Base-by-base conservation (phyloP, 2,329 filamentous ascomycete species). In the Mycogone perniciosa region DNA sequence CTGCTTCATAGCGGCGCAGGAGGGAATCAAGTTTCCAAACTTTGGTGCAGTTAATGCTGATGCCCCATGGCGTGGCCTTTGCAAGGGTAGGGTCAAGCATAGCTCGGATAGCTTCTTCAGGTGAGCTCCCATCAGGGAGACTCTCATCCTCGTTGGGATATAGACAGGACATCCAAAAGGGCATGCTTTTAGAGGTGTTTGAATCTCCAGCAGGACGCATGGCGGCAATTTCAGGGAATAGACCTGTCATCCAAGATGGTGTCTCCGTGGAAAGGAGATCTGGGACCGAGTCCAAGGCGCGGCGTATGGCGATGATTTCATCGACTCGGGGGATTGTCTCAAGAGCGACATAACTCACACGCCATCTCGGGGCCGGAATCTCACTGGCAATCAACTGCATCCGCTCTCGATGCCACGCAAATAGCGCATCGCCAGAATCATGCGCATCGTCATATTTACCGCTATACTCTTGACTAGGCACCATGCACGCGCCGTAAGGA, bases 1-100 rank as follows among this genome's bases (percentile, higher is more conserved):
- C 73, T 4, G 66, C 69, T 58, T 85, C 80, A 46, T 79, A 84
- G 44, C 76, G 69, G 13, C 64, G 66, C 13, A 88, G 66, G 11
- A 86, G 65, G 0, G 66, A 60, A 2, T 76, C 74, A 31, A 88
- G 70, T 62, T 85, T 82, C 45, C 76, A 72, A 33, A 87, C 75
- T 63, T 84, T 86, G 35, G 77, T 86, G 64, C 84, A 87, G 65
- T 87, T 87, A 60, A 87, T 76, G 2, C 84, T 84, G 27, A 88
- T 73, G 0, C 78, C 83, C 77, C 78, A 83, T 0, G 83, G 83
- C 4, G 65, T 54, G 4, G 55, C 58, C 1, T 44, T 10, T 1
- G 60, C 59, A 5, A 62, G 26, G 1, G 50, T 45, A 0, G 56
- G 59, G 34, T 65, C 63, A 3, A 76, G 60, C 70, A 75, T 72